Evolutionary conservation across 148 eudicot genomes (phyloP).

Genomic region (Silene uniflora): DNA sequence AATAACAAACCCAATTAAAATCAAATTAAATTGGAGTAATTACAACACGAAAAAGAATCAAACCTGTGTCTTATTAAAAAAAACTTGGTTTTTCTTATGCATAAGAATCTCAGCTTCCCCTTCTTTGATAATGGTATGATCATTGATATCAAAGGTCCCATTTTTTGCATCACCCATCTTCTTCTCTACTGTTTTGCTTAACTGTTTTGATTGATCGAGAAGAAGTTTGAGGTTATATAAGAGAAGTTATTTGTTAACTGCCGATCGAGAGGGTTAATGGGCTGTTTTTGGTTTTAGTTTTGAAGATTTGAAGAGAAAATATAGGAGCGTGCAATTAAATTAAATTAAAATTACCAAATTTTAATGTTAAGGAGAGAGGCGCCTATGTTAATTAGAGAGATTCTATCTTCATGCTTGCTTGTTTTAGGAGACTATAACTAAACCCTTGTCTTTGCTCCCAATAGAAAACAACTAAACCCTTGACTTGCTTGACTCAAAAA

Average conservation of each 20-base stretch:
- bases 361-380: not conserved
- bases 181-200: not conserved
- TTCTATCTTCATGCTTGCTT: not conserved
- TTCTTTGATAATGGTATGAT: constrained; percentile 69
- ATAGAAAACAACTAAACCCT: not conserved
- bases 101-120: constrained; percentile 98
- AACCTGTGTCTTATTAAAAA: constrained; percentile 94
- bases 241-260: not conserved
- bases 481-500: not conserved
- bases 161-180: constrained; percentile 59
- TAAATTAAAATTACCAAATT: not conserved
- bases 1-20: constrained; percentile 6
- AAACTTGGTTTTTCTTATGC: constrained; percentile 82
- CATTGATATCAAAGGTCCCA: constrained; percentile 53
- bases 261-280: not conserved
- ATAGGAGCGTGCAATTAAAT: not conserved
- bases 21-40: constrained; percentile 23
- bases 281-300: not conserved
- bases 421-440: not conserved
- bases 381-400: not conserved
- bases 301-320: not conserved
- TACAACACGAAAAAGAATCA: not conserved
- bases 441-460: not conserved
- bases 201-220: not conserved
- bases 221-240: not conserved